Conservation (phyloP, 2,329 filamentous ascomycete species). For the Onygenales sp. region DNA sequence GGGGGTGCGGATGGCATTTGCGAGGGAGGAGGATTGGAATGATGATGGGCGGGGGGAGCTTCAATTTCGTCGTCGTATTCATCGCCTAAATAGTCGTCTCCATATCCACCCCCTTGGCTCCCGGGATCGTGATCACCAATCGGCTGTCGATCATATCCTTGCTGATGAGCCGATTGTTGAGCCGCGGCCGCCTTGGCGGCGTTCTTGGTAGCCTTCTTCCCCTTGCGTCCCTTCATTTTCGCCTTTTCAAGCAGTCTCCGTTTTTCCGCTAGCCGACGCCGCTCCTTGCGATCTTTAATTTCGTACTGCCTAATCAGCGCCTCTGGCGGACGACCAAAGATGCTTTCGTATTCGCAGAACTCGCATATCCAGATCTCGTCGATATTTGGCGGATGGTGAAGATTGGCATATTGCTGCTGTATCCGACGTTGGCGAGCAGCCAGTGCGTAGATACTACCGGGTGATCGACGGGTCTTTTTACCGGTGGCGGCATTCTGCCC, state of each 20-base stretch:
- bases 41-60: constrained; percentile 25
- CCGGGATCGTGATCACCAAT: constrained; percentile 31
- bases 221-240: constrained; percentile 85
- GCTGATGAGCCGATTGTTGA: constrained; percentile 23
- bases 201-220: constrained; percentile 69
- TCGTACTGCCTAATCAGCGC: constrained; percentile 88
- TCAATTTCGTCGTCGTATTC: constrained; percentile 43
- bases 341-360: constrained; percentile 95
- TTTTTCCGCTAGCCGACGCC: constrained; percentile 78
- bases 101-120: constrained; percentile 32
- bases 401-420: constrained; percentile 67
- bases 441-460: constrained; percentile 60
- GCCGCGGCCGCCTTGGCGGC: constrained; percentile 38
- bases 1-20: constrained; percentile 57
- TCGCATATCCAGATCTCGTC: constrained; percentile 93
- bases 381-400: constrained; percentile 57
- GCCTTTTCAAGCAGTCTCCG: constrained; percentile 79
- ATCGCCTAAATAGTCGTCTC: constrained; percentile 41
- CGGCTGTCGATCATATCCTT: constrained; percentile 29
- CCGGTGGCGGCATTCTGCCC: constrained; percentile 39
- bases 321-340: constrained; percentile 78
- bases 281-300: constrained; percentile 79
- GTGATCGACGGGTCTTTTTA: constrained; percentile 57
- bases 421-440: constrained; percentile 71
- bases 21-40: constrained; percentile 50